Evolutionary conservation across 495 filamentous ascomycete species (phyloP), one percentile per base, ranked within the genome.

Genomic region (Lepidopterella palustris): DNA sequence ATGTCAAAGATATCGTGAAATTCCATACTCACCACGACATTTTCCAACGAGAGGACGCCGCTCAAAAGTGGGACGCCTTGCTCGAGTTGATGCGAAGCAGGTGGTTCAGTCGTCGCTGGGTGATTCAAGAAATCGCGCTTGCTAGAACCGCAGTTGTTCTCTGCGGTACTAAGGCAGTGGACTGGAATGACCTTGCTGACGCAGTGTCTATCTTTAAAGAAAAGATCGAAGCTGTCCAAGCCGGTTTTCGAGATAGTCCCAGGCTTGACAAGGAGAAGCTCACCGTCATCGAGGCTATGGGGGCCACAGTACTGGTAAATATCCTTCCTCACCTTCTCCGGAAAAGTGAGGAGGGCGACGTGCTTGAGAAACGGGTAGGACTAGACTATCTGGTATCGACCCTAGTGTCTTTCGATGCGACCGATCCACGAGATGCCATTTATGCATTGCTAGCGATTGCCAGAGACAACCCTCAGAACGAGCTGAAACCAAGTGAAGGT

Each of bases 361-460:
- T 49, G 6, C 6, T 49, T 6, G 45, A 18, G 23, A 6, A 20
- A 18, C 8, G 10, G 10, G 21, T 8, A 18, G 21, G 8, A 35
- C 59, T 74, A 21, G 70, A 74, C 52, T 63, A 66, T 23, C 66
- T 74, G 11, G 71, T 72, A 9, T 65, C 72, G 4, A 65, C 42
- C 24, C 42, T 74, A n/a, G 54, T 56, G 5, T 58, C 62, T 10
- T 74, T 74, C 54, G 60, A 70, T 21, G 62, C 66, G 0, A 57
- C 58, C 8, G 62, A 72, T 29, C 70, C 72, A 13, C 61, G 64
- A 15, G 72, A 74, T 59, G 59, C 62, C 2, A 59, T 74, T 27
- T 74, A 71, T 42, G 57, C 69, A 10, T 54, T 74, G 25, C 56
- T 72, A 8, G 66, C 67, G 18, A 62, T 74, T 27, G 69, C 72